Percentiles rank a stretch among this genome's conserved stretches.
Conservation (phyloP, 164 flowering plant species). For the Houttuynia cordata region DNA sequence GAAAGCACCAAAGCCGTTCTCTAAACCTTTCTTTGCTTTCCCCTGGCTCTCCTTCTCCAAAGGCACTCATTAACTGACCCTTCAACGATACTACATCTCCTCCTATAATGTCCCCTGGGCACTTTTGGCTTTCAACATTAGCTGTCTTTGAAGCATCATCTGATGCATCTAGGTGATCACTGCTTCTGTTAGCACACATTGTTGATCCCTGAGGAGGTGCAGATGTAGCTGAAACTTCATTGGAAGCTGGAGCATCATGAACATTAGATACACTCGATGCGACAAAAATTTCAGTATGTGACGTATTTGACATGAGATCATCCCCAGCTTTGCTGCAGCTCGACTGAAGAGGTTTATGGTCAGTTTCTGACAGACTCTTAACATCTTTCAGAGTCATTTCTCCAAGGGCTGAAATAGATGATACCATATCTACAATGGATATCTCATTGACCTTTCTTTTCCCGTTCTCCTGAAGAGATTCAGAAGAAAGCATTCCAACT, state of each 20-base stretch:
- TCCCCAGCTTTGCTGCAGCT: constrained; percentile 3
- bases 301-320: constrained; percentile 1
- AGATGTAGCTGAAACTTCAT: constrained; percentile 4
- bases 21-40: constrained; percentile 95
- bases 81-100: constrained; percentile 18
- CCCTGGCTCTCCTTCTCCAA: constrained; percentile 32
- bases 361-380: constrained; percentile 9
- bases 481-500: constrained; percentile 12
- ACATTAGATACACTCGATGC: constrained; percentile 11
- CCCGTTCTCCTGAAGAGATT: constrained; percentile 19
- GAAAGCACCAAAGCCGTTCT: constrained; percentile 84
- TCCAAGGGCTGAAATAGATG: constrained; percentile 10
- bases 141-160: constrained; percentile 17
- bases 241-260: constrained; percentile 9
- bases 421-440: constrained; percentile 17
- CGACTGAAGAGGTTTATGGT: constrained; percentile 10
- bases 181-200: constrained; percentile 10
- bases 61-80: constrained; percentile 14
- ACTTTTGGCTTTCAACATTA: constrained; percentile 11
- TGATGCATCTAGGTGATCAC: constrained; percentile 13
- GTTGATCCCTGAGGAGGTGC: constrained; percentile 10
- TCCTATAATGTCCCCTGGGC: constrained; percentile 11
- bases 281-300: constrained; percentile 6
- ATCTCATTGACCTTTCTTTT: constrained; percentile 21
- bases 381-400: constrained; percentile 10